Conservation (phyloP, 2,329 filamentous ascomycete genomes). For the Botryosphaeria dothidea region DNA sequence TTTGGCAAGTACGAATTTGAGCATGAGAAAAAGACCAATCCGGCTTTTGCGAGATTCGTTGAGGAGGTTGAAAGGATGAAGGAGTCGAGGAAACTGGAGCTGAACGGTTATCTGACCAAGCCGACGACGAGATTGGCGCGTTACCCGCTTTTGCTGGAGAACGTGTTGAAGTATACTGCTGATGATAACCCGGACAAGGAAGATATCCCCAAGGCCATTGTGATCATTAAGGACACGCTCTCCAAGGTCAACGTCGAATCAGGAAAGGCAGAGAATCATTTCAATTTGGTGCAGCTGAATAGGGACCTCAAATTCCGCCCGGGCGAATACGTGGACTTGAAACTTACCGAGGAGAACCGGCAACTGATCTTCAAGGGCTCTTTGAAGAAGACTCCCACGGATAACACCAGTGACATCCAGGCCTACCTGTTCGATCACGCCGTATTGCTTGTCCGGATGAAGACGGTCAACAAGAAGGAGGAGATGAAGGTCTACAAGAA, state of each 20-base stretch:
- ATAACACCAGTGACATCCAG: slow-evolving; percentile 79
- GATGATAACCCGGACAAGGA: slow-evolving; percentile 86
- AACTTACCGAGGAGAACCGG: slow-evolving; percentile 88
- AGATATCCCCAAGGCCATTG: slow-evolving; percentile 87
- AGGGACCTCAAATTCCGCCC: slow-evolving; percentile 88
- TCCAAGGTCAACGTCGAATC: slow-evolving; percentile 90
- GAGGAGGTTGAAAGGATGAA: slow-evolving; percentile 95
- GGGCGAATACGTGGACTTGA: slow-evolving; percentile 89
- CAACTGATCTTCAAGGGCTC: slow-evolving; percentile 93
- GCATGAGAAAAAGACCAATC: slow-evolving; percentile 86
- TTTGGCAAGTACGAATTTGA: slow-evolving; percentile 99
- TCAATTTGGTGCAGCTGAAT: slow-evolving; percentile 90
- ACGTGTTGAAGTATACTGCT: slow-evolving; percentile 87
- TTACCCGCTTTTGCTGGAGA: slow-evolving; percentile 89
- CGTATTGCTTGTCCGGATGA: slow-evolving; percentile 85
- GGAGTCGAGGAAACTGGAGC: slow-evolving; percentile 92
- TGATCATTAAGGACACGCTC: slow-evolving; percentile 82
- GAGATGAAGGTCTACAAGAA: slow-evolving; percentile 94
- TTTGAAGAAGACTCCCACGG: slow-evolving; percentile 88
- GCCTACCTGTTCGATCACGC: slow-evolving; percentile 97
- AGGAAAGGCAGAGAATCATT: slow-evolving; percentile 95
- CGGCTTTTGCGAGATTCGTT: slow-evolving; percentile 84
- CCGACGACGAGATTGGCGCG: slow-evolving; percentile 92
- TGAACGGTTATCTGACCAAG: slow-evolving; percentile 97
- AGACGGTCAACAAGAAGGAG: slow-evolving; percentile 88